Base-by-base conservation (phyloP, 1,139 yeast species). In the Geotrichum klebahnii region DNA sequence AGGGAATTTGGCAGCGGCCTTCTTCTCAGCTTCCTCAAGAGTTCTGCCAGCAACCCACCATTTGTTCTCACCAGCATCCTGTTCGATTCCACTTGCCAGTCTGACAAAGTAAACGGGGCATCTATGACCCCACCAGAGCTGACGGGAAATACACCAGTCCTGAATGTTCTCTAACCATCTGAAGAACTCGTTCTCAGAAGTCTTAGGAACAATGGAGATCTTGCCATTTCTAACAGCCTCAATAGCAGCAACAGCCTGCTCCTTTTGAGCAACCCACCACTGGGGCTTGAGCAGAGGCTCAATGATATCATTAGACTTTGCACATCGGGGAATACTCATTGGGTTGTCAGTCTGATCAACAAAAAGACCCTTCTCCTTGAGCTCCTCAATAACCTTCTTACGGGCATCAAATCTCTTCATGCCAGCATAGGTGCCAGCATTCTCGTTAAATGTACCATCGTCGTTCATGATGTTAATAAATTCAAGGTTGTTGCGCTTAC, bases 121-220 rank as follows among this genome's bases (percentile, higher is more conserved):
- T 74, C 97, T 82, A 74, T 92, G 98, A 59, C 98, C 98, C 98
- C 98, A 92, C 98, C 98, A 92, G 65, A 92, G 79, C 75, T 92
- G 98, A 73, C 98, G 86, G 28, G 97, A 92, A 58, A 92, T 89
- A 82, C 98, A 92, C 98, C 98, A 92, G 74, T 92, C 98, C 75
- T 94, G 97, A 60, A 90, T 85, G 70, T 89, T 87, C 67, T 84
- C 95, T 70, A 92, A 75, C 98, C 98, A 92, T 69, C 83, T 88
- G 82, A 84, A 85, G 71, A 84, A 92, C 73, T 92, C 98, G 55
- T 84, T 79, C 73, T 89, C 96, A 8, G 96, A 89, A 23, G 90
- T 76, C 71, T 86, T 84, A 60, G 98, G 98, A 52, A 81, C 73
- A 63, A 92, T 88, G 53, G 80, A 79, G 62, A 92, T 80, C 54